A percentile compares a stretch with the other conserved stretches of the same genome.
Conservation (phyloP, 176 grass and related monocot species). For the Poa annua region DNA sequence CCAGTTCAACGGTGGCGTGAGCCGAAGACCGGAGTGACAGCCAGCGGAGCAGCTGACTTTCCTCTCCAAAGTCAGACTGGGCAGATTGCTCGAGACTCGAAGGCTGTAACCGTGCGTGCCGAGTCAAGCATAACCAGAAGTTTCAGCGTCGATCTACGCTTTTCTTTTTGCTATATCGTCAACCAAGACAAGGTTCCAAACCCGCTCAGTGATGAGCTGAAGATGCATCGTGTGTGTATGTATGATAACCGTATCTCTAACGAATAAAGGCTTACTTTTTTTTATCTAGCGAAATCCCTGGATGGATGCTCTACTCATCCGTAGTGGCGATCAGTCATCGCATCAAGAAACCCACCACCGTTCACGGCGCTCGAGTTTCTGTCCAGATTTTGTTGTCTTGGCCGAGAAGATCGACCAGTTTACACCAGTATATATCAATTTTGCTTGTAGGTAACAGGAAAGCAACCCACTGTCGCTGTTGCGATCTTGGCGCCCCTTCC, state of each 20-base stretch:
- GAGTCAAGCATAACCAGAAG: neutral
- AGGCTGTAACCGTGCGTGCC: neutral
- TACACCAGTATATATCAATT: neutral
- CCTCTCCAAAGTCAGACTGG: neutral
- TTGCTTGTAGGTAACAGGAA: neutral
- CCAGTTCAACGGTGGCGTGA: constrained; percentile 2
- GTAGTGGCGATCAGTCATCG: neutral
- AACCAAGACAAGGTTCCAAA: neutral
- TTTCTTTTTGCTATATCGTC: neutral
- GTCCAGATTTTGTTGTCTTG: neutral
- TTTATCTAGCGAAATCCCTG: neutral
- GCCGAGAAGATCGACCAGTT: neutral
- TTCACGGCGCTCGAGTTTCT: neutral
- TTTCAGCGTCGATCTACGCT: neutral
- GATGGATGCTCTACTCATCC: neutral
- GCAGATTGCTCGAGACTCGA: neutral
- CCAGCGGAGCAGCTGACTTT: neutral
- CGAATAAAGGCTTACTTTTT: neutral
- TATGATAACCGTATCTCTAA: neutral
- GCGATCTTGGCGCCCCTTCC: neutral
- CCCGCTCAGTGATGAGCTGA: neutral
- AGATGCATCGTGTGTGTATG: neutral
- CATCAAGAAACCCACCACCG: neutral
- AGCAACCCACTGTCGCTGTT: neutral
- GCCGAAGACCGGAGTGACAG: neutral